phyloP scores from a whole-genome alignment of 2,329 filamentous ascomycete species.

The Zymoseptoria crescenta region DNA sequence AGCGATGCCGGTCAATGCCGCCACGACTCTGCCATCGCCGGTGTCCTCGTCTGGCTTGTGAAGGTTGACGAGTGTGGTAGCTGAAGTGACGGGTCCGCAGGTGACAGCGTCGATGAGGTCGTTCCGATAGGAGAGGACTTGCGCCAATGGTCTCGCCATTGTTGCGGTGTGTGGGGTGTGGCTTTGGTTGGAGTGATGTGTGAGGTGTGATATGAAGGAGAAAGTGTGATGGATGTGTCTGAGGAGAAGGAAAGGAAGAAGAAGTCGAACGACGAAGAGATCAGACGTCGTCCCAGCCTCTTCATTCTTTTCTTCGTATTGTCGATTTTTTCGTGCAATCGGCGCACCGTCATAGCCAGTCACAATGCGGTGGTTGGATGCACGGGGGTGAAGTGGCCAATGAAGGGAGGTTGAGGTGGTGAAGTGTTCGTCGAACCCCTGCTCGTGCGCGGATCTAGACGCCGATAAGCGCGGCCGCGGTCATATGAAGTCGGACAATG shows the following conservation, averaged over 20 bases:
- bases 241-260: neutral
- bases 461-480: neutral
- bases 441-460: neutral
- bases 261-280: neutral
- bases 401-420: neutral
- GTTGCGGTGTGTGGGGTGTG: neutral
- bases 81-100: slow-evolving; percentile 1
- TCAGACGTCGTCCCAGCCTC: neutral
- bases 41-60: slow-evolving; percentile 1
- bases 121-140: slow-evolving; percentile 5
- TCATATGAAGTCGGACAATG: neutral
- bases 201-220: neutral
- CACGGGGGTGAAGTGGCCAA: neutral
- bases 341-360: neutral
- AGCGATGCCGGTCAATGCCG: slow-evolving; percentile 2
- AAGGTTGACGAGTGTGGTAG: slow-evolving; percentile 8
- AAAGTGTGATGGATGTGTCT: neutral
- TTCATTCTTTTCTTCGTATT: neutral
- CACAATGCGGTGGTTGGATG: neutral
- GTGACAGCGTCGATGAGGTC: slow-evolving; percentile 9
- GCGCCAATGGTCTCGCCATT: slow-evolving; percentile 6
- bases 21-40: neutral
- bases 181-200: neutral
- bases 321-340: neutral
- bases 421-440: neutral